Evolutionary conservation across 441 rosid species (phyloP), one percentile per base, ranked within the genome.

Genomic region (Populus hybrid): DNA sequence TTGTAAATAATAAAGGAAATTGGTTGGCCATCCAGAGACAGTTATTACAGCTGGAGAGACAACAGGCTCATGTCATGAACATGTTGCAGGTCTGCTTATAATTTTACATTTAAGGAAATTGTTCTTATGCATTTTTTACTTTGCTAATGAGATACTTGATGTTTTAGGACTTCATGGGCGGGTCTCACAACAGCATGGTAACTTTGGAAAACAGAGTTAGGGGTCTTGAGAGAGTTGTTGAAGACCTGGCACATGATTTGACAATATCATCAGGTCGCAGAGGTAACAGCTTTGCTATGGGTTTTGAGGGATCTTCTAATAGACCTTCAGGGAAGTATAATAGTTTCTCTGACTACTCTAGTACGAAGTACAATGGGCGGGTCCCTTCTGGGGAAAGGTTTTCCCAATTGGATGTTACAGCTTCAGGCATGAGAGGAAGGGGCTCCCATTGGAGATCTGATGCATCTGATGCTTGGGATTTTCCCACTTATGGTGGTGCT

Each of bases 11-110:
- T 80, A 91, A 90, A 85, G 97, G 95, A 79, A 94, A 88, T 79
- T 94, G 94, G 98, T 84, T 92, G 86, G 97, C 97, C 73, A 94
- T 97, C 80, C 99, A 97, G 88, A 94, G 98, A 84, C 99, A 97
- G 81, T 85, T 97, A 66, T 79, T 89, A 86, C 97, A 88, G 84
- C 84, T 97, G 84, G 98, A 97, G 89, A 93, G 97, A 81, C 99
- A 97, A 79, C 99, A 97, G 83, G 80, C 86, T 65, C 91, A 93
- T 89, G 97, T 97, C 68, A 91, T 93, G 97, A 89, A 92, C 84
- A 92, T 94, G 98, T 87, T 94, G 81, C 98, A 96, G 96, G 99
- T 92, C 57, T 80, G 79, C 81, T 23, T 81, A 71, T 26, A 73
- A 57, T n/a, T 73, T 68, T 73, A 53, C 65, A 61, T 18, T 3